These are phyloP conservation scores for Fusarium sp. DNA, from an alignment of 2,329 filamentous ascomycete species.

Conservation along the genomic window DNA sequence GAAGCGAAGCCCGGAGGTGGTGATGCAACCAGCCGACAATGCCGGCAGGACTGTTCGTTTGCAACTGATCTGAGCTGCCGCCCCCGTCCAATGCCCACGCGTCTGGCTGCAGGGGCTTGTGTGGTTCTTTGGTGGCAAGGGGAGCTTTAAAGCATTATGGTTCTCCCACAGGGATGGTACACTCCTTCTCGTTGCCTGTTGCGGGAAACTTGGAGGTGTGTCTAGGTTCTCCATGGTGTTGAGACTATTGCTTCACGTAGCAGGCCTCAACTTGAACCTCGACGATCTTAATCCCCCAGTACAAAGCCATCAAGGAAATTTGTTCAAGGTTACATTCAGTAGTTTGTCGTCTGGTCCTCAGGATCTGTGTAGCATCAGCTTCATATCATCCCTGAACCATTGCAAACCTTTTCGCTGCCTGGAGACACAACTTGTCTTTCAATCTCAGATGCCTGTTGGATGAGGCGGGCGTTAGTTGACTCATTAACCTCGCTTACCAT, in stretches of 20 bases:
- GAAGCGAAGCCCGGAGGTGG: constrained; percentile 1
- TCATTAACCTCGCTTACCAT: background rate
- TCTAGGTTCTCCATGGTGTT: background rate
- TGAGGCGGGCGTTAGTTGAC: background rate
- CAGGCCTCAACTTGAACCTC: background rate
- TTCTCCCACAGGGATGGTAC: background rate
- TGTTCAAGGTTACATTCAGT: background rate
- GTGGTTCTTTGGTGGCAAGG: background rate
- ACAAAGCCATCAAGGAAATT: background rate
- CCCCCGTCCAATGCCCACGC: background rate
- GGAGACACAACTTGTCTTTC: background rate
- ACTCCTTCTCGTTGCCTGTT: background rate
- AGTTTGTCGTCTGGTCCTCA: background rate
- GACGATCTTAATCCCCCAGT: background rate
- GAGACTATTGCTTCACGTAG: background rate
- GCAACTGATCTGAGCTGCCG: background rate
- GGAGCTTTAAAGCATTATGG: background rate
- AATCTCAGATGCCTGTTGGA: background rate
- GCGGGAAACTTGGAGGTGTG: background rate
- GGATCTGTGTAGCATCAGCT: background rate
- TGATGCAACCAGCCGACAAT: constrained; percentile 3
- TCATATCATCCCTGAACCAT: background rate
- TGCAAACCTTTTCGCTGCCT: background rate
- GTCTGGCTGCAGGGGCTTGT: background rate
- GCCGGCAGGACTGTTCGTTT: background rate